Evolutionary conservation across 1,139 yeast genomes (phyloP).

Genomic region (Saccharomyces hybrid): DNA sequence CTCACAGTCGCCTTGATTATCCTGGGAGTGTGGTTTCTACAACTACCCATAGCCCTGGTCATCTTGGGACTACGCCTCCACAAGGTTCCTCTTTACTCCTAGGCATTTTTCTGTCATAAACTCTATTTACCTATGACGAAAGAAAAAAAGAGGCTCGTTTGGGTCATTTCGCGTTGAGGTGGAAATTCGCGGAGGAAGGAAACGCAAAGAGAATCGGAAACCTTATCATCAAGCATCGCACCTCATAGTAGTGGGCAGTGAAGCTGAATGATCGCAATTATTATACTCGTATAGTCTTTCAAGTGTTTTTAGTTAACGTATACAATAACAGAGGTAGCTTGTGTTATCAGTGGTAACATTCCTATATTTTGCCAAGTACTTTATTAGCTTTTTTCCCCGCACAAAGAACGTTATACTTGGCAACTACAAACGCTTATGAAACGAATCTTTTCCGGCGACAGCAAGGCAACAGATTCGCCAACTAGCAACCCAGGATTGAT

Average conservation of each 20-base stretch:
- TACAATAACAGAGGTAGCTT: not conserved
- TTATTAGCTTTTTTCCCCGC: not conserved
- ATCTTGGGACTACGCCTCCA: not conserved
- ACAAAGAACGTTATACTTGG: not conserved
- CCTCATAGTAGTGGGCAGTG: not conserved
- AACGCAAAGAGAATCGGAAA: not conserved
- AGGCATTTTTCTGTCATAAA: not conserved
- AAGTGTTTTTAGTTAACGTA: not conserved
- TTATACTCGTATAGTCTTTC: not conserved
- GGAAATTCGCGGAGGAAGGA: not conserved
- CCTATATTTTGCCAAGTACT: not conserved
- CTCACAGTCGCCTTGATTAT: slow-evolving; percentile 40
- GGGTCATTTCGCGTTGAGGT: not conserved
- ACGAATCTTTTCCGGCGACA: slow-evolving; percentile 9
- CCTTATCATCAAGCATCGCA: not conserved
- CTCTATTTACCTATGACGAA: not conserved
- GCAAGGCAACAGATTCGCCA: slow-evolving; percentile 6
- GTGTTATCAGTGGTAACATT: not conserved
- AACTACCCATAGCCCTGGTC: slow-evolving; percentile 35
- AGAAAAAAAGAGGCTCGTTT: not conserved
- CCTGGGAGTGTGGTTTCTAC: slow-evolving; percentile 43
- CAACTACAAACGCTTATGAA: not conserved
- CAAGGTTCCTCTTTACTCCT: not conserved
- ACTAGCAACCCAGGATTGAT: not conserved
- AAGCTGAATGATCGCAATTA: not conserved